Evolutionary conservation across 495 filamentous ascomycete species (phyloP).

Genomic region (Aspergillus ostianus): DNA sequence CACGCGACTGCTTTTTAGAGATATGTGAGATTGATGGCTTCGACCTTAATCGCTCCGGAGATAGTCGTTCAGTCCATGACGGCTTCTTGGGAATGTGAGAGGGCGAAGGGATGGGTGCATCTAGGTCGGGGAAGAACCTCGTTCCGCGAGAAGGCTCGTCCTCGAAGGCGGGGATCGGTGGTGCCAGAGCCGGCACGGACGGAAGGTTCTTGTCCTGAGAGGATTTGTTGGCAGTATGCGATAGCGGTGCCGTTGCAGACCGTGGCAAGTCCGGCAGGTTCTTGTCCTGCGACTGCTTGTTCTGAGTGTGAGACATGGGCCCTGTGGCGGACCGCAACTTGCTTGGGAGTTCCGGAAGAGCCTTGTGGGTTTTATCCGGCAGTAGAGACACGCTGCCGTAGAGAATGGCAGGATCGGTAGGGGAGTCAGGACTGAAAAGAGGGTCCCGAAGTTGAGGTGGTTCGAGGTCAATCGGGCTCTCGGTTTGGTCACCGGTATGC

Average conservation of each 20-base stretch:
- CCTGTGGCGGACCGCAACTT: slow-evolving; percentile 26
- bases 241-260: slow-evolving; percentile 14
- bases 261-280: slow-evolving; percentile 18
- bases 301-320: slow-evolving; percentile 6
- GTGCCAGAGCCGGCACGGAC: background rate
- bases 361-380: slow-evolving; percentile 28
- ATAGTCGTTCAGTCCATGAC: background rate
- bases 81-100: background rate
- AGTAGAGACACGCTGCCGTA: slow-evolving; percentile 42
- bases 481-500: slow-evolving; percentile 20
- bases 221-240: background rate
- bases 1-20: background rate
- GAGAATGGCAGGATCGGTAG: slow-evolving; percentile 57
- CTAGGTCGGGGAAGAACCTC: background rate
- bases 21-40: background rate
- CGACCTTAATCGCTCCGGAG: background rate
- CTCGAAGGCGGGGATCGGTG: background rate
- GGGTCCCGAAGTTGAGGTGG: slow-evolving; percentile 35
- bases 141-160: background rate
- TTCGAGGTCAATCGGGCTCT: slow-evolving; percentile 28
- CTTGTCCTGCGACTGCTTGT: background rate
- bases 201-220: background rate
- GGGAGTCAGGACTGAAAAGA: slow-evolving; percentile 51
- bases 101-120: background rate
- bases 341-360: slow-evolving; percentile 24